Conservation (phyloP, 345 rosid genomes). For the Euphorbia pulcherrima region DNA sequence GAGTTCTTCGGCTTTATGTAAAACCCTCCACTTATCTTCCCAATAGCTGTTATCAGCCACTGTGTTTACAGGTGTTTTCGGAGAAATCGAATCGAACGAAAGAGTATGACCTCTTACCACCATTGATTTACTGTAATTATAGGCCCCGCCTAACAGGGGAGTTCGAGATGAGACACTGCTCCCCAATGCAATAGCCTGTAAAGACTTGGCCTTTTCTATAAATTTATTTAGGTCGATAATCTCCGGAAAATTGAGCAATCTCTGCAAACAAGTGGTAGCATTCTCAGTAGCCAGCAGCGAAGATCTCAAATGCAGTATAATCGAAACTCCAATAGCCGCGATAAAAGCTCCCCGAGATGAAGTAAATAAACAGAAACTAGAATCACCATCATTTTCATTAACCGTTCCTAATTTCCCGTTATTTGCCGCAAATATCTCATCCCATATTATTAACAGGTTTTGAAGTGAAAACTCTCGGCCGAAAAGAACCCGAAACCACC, state of each 20-base stretch:
- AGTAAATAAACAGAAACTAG: conserved; percentile 49
- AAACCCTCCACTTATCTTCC: conserved; percentile 90
- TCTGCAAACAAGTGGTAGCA: conserved; percentile 87
- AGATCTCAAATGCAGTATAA: conserved; percentile 78
- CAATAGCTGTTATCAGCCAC: conserved; percentile 85
- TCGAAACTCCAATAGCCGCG: conserved; percentile 72
- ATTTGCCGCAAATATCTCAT: conserved; percentile 78
- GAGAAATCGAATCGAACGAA: conserved; percentile 53
- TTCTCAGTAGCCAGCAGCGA: conserved; percentile 87
- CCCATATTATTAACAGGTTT: conserved; percentile 81
- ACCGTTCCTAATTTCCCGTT: conserved; percentile 32
- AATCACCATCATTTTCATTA: conserved; percentile 27
- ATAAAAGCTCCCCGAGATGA: conserved; percentile 78
- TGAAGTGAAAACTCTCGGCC: conserved; percentile 88
- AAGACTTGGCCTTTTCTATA: conserved; percentile 66
- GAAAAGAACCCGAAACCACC: conserved; percentile 90
- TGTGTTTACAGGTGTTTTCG: conserved; percentile 50
- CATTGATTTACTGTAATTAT: conserved; percentile 38
- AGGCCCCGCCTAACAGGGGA: conserved; percentile 25
- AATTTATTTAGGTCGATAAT: conserved; percentile 56
- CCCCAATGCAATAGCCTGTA: conserved; percentile 60
- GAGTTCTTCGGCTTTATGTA: conserved; percentile 60
- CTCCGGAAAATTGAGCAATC: conserved; percentile 77
- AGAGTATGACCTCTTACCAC: conserved; percentile 45
- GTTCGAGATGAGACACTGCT: conserved; percentile 30